Percentiles rank a stretch among this genome's conserved stretches.
phyloP scores from a whole-genome alignment of 371 early-diverging fungal genomes.

The Syncephalastrum racemosum region DNA sequence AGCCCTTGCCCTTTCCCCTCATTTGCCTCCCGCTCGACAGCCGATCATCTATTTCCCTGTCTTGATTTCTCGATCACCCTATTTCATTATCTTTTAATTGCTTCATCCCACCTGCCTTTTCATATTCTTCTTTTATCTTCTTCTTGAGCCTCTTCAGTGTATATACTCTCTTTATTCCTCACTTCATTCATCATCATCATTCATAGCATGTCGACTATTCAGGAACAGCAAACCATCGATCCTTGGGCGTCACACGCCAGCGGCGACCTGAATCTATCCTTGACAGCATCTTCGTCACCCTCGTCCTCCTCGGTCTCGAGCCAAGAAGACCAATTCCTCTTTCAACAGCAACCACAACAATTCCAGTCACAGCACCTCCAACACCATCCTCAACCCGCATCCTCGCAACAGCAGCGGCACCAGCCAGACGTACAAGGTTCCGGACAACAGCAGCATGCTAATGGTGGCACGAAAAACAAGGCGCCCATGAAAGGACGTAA shows the following conservation, averaged over 20 bases:
- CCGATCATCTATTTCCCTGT: conserved; percentile 1
- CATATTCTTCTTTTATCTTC: conserved; percentile 7
- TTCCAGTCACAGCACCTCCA: conserved; percentile 1
- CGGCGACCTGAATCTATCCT: too few species aligned
- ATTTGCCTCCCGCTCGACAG: conserved; percentile 2
- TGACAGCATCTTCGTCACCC: conserved; percentile 3
- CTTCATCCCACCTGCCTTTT: not conserved
- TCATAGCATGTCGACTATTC: not conserved
- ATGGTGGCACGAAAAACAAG: not conserved
- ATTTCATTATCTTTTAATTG: conserved; percentile 4
- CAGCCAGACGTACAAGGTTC: not conserved
- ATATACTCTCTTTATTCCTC: conserved; percentile 1
- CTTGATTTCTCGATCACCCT: conserved; percentile 2
- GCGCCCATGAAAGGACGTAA: conserved; percentile 22
- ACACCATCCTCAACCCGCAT: not conserved
- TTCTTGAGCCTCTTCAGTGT: not conserved
- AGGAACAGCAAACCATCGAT: not conserved
- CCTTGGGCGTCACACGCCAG: too few species aligned
- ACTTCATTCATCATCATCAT: not conserved
- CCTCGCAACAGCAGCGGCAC: not conserved
- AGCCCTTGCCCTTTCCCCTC: not conserved
- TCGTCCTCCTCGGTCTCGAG: conserved; percentile 3
- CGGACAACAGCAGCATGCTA: not conserved
- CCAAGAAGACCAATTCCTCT: not conserved
- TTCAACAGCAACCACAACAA: conserved; percentile 6